Evolutionary conservation across 129 eudicot species (phyloP).

Genomic region (carrot (Daucus carota)): DH1_v3.0 NC_030383.2:5105501-5106000

Average conservation of each 20-base stretch:
- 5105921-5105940: constrained; percentile 39
- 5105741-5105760: not conserved
- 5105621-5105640: constrained; percentile 34
- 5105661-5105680: not conserved
- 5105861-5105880: constrained; percentile 62
- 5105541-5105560: constrained; percentile 41
- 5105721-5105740: not conserved
- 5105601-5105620: constrained; percentile 45
- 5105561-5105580: constrained; percentile 64
- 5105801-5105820: not conserved
- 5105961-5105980: constrained; percentile 35
- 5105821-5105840: not conserved
- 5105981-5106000: constrained; percentile 39
- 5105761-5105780: not conserved
- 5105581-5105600: constrained; percentile 63
- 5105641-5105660: constrained; percentile 35
- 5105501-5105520: constrained; percentile 31
- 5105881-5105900: constrained; percentile 56
- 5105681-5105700: not conserved
- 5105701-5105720: not conserved
- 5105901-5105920: constrained; percentile 39
- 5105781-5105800: not conserved
- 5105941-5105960: constrained; percentile 48
- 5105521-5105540: constrained; percentile 53
- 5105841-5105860: constrained; percentile 34